These are phyloP conservation scores for Pisolithus tinctorius DNA, from an alignment of 768 basidiomycete species.

Conservation along the genomic window DNA sequence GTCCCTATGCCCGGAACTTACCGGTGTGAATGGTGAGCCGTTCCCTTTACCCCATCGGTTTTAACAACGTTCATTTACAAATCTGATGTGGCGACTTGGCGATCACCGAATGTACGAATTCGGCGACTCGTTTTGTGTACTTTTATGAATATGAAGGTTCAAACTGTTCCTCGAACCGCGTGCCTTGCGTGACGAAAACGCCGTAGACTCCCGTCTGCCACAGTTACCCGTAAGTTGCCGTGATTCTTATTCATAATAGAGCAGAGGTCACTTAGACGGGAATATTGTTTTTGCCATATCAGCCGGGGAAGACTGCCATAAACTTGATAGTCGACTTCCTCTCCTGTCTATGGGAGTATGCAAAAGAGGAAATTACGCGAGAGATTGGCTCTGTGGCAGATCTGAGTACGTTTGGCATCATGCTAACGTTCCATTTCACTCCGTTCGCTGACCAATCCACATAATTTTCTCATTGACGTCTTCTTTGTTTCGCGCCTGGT, in stretches of 20 bases:
- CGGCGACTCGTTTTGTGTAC: neutral
- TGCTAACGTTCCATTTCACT: neutral
- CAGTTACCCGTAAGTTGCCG: slow-evolving; percentile 57
- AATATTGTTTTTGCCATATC: slow-evolving; percentile 8
- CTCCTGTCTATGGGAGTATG: slow-evolving; percentile 79
- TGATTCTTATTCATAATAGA: neutral
- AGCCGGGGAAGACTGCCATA: slow-evolving; percentile 70
- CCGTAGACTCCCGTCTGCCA: slow-evolving; percentile 74
- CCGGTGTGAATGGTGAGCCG: slow-evolving; percentile 46
- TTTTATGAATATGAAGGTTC: slow-evolving; percentile 43
- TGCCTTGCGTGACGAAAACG: slow-evolving; percentile 63
- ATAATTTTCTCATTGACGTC: neutral
- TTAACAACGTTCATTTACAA: neutral
- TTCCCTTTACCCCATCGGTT: neutral
- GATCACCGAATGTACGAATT: neutral
- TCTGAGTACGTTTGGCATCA: slow-evolving; percentile 46
- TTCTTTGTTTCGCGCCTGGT: neutral
- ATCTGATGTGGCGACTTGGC: neutral
- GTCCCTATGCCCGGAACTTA: slow-evolving; percentile 57
- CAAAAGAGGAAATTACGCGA: slow-evolving; percentile 78
- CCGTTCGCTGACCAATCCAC: neutral
- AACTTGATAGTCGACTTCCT: slow-evolving; percentile 84
- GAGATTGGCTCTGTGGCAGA: slow-evolving; percentile 85
- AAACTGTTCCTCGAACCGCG: slow-evolving; percentile 83
- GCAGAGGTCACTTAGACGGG: neutral